Evolutionary conservation across 257 asterid species (phyloP), one percentile per base, ranked within the genome.

Genomic region (Rauvolfia tetraphylla): DNA sequence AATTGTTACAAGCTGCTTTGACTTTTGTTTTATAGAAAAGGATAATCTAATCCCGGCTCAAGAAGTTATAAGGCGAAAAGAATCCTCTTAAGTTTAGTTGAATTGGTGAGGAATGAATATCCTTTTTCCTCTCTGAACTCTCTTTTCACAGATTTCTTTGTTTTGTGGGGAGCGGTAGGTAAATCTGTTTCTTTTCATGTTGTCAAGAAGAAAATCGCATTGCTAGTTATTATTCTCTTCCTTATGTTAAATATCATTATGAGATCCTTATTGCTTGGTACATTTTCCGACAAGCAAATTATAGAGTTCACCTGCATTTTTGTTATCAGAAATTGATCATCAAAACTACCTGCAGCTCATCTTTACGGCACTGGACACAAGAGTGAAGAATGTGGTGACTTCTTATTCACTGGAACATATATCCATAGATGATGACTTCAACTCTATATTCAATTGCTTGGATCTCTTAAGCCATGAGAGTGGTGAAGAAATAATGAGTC

Each of bases 331-430:
- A 76, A 74, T 76, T 76, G 66, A 76, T 75, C 74, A 61, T 75
- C 61, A 56, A 83, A 76, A 36, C 82, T 83, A 75, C 61, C 85
- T 78, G 73, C 91, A 93, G 98, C 95, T 93, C 65, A 87, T 93
- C 74, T 93, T 93, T 89, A 89, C 81, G 79, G 92, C 96, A 48
- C 86, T 93, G 73, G 97, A 91, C 81, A 86, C 79, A 44, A 85
- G 82, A 75, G 89, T 91, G 29, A 89, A 93, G 89, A 90, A 91
- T 75, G 89, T 88, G 80, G 90, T 85, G 70, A 77, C 85, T 34
- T 79, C 92, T 22, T 89, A 90, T 84, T 76, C 89, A 20, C 86
- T 91, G 67, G 97, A 91, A 76, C 96, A 93, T 85, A 85, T 78
- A 76, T 44, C 86, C 76, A 88, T 93, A 68, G 91, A 87, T 74